Conservation (phyloP, 2,329 filamentous ascomycete genomes). For the Exophiala oligosperma region DNA sequence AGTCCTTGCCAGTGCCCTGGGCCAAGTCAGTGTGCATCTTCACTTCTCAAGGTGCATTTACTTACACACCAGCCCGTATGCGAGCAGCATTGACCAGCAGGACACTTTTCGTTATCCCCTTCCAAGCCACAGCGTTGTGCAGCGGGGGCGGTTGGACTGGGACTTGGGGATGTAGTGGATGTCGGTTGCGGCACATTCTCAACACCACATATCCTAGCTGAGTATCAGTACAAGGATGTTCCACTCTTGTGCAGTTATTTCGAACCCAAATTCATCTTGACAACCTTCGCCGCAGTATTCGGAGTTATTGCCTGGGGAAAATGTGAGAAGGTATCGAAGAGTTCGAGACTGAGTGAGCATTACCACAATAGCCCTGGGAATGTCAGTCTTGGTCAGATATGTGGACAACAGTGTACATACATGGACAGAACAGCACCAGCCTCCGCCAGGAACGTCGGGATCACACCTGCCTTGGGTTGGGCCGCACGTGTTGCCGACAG, state of each 20-base stretch:
- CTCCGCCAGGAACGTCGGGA: slow-evolving; percentile 15
- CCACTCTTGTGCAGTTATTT: background rate
- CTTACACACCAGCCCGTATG: slow-evolving; percentile 24
- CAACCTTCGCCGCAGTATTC: slow-evolving; percentile 28
- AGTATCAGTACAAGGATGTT: background rate
- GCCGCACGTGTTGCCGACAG: slow-evolving; percentile 23
- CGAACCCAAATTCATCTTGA: slow-evolving; percentile 24
- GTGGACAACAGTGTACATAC: slow-evolving; percentile 4
- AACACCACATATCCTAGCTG: slow-evolving; percentile 9
- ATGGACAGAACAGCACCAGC: slow-evolving; percentile 24
- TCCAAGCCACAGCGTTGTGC: slow-evolving; percentile 7
- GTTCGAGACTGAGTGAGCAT: background rate
- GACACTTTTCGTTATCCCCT: slow-evolving; percentile 3
- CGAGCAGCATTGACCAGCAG: slow-evolving; percentile 22
- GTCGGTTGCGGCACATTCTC: background rate
- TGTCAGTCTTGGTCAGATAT: background rate
- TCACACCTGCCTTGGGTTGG: slow-evolving; percentile 21
- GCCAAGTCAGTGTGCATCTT: slow-evolving; percentile 2
- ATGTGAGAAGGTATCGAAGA: background rate
- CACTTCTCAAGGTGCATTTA: background rate
- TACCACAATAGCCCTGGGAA: slow-evolving; percentile 15
- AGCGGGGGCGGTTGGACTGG: background rate
- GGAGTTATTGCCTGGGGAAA: slow-evolving; percentile 14
- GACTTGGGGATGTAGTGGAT: background rate
- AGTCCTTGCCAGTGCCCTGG: slow-evolving; percentile 19